phyloP scores from a whole-genome alignment of 805 yeast species.

The Yarrowia hollandica region DNA sequence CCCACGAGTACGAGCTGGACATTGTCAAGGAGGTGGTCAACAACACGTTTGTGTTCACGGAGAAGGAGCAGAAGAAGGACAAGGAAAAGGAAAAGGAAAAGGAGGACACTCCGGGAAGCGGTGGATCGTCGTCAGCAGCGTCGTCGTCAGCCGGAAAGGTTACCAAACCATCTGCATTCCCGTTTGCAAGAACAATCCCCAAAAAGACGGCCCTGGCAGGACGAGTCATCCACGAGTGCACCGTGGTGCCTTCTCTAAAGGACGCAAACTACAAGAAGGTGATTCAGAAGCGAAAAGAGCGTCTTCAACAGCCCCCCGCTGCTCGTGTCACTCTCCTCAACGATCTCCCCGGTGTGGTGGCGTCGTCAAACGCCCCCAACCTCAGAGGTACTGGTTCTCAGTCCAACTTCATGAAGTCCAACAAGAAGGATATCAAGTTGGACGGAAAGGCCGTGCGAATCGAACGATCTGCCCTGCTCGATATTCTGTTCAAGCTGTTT shows the following conservation, averaged over 20 bases:
- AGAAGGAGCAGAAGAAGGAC: slow-evolving; percentile 62
- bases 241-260: slow-evolving; percentile 71
- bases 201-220: slow-evolving; percentile 84
- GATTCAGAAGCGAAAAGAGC: slow-evolving; percentile 55
- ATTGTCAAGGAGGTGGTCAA: slow-evolving; percentile 76
- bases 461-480: slow-evolving; percentile 89
- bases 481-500: slow-evolving; percentile 80
- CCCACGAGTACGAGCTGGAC: slow-evolving; percentile 79
- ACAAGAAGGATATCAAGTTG: slow-evolving; percentile 41
- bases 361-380: slow-evolving; percentile 83
- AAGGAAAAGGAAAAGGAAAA: slow-evolving; percentile 37
- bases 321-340: slow-evolving; percentile 69
- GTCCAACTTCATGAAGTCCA: slow-evolving; percentile 61
- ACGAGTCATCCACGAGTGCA: slow-evolving; percentile 89
- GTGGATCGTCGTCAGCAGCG: neutral
- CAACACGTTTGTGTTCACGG: slow-evolving; percentile 85
- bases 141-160: slow-evolving; percentile 9
- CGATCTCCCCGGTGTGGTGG: slow-evolving; percentile 83
- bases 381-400: slow-evolving; percentile 59
- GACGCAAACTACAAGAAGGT: slow-evolving; percentile 71
- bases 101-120: neutral
- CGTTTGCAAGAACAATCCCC: slow-evolving; percentile 58
- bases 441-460: slow-evolving; percentile 92
- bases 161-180: slow-evolving; percentile 18
- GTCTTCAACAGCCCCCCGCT: slow-evolving; percentile 46